phyloP scores from a whole-genome alignment of 169 alveolate genomes.

The Cardiosporidium cionae region DNA sequence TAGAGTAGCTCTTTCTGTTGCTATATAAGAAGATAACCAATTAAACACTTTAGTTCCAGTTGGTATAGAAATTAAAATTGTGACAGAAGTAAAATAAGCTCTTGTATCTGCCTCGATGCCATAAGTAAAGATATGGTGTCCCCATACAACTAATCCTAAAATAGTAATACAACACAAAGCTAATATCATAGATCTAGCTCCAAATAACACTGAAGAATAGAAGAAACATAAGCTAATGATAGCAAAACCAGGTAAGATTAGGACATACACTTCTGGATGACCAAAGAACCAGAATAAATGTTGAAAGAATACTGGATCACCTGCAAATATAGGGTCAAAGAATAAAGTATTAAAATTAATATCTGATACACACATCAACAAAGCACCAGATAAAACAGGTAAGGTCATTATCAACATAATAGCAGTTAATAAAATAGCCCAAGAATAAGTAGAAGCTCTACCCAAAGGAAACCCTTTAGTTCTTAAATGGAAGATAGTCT shows the following conservation, averaged over 20 bases:
- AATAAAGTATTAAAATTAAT: constrained; percentile 41
- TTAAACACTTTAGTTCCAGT: constrained; percentile 55
- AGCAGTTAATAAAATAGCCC: too few species aligned
- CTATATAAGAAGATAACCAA: constrained; percentile 52
- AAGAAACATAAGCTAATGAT: constrained; percentile 37
- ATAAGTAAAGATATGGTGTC: constrained; percentile 58
- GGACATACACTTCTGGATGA: constrained; percentile 57
- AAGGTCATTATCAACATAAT: constrained; percentile 29
- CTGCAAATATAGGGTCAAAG: constrained; percentile 51
- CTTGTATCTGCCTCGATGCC: constrained; percentile 59
- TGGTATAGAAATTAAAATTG: constrained; percentile 53
- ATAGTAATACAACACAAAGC: constrained; percentile 58
- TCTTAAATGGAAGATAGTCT: background rate
- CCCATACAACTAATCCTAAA: constrained; percentile 59
- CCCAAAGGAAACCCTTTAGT: background rate
- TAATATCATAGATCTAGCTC: constrained; percentile 48
- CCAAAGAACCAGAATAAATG: constrained; percentile 59
- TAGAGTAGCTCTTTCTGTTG: background rate
- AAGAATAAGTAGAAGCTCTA: background rate
- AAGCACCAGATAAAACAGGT: constrained; percentile 42
- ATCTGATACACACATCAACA: constrained; percentile 41
- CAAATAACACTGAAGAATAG: constrained; percentile 40
- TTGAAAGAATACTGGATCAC: constrained; percentile 58
- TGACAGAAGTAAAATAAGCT: constrained; percentile 43
- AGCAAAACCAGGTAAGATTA: constrained; percentile 54